Conservation (phyloP, 768 basidiomycete genomes). For the Suillus decipiens region DNA sequence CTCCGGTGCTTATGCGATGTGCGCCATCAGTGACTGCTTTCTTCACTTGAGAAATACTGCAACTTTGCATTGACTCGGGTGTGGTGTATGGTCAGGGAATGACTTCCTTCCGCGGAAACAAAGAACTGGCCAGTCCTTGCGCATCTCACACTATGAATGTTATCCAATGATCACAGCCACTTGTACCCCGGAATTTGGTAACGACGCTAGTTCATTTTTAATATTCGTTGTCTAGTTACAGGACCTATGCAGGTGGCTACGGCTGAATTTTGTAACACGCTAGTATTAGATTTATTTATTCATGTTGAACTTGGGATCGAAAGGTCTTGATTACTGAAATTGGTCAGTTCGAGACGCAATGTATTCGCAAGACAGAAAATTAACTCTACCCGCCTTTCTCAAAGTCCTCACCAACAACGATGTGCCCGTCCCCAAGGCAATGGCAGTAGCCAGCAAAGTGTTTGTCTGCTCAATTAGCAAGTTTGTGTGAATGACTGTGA, state of each 20-base stretch:
- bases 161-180: not conserved
- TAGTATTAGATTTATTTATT: not conserved
- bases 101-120: not conserved
- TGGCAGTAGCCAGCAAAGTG: constrained; percentile 72
- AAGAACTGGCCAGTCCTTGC: not conserved
- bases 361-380: constrained; percentile 38
- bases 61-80: not conserved
- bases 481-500: constrained; percentile 17
- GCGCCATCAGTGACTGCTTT: not conserved
- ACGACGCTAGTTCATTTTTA: not conserved
- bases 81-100: not conserved
- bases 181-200: too few relatives aligned
- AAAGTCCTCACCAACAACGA: constrained; percentile 61
- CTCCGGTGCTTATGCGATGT: not conserved
- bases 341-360: not conserved
- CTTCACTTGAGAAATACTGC: not conserved
- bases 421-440: constrained; percentile 64
- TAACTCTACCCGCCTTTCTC: constrained; percentile 66
- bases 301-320: constrained; percentile 27
- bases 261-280: too few relatives aligned
- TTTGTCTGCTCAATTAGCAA: constrained; percentile 31
- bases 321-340: constrained; percentile 37
- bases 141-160: not conserved
- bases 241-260: not conserved
- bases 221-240: not conserved